Base-by-base conservation (phyloP, 2,329 filamentous ascomycete species). In the Trichoderma asperellum region DNA sequence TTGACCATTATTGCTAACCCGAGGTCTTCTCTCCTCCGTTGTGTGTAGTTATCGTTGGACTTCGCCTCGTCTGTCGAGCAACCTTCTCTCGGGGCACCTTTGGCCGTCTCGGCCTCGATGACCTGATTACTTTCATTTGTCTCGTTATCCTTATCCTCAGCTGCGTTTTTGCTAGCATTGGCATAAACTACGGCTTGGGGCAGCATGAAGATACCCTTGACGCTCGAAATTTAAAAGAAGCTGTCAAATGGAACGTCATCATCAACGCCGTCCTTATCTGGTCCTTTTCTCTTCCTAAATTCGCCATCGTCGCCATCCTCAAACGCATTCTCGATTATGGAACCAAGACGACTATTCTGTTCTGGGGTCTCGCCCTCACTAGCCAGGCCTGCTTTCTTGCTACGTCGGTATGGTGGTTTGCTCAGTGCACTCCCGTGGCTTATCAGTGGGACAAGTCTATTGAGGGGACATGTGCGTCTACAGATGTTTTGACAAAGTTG, bases 321-420 rank as follows among this genome's bases (percentile, higher is more conserved):
- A 76, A 76, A 35, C 71, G 74, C 5, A 76, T 75, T 24, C 73
- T 76, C 60, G 71, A 74, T 55, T 75, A 76, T 68, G 74, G 74
- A 16, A 27, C 60, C 24, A 73, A 74, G 32, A 76, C 74, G 7
- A 71, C 72, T 0, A 70, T 75, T 21, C 49, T 74, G 4, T 76
- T 76, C 55, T 75, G 73, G 73, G 57, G 59, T 8, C 70, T 76
- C 5, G 74, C 73, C 1, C 18, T 75, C 0, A 71, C 70, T 7
- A 75, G 73, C 1, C 74, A 75, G 32, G 72, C 71, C 12, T 74
- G 71, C 12, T 73, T 75, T 4, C 58, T 75, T 24, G 74, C 72
- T 16, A 75, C 73, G 0, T 75, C 73, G 0, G 14, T 76, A 1
- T 76, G 74, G 74, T 75, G 74, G 74, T 76, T 70, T 43, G 71